phyloP scores from a whole-genome alignment of 2,329 filamentous ascomycete genomes.

The Ceratocystis cacaofunesta region DNA sequence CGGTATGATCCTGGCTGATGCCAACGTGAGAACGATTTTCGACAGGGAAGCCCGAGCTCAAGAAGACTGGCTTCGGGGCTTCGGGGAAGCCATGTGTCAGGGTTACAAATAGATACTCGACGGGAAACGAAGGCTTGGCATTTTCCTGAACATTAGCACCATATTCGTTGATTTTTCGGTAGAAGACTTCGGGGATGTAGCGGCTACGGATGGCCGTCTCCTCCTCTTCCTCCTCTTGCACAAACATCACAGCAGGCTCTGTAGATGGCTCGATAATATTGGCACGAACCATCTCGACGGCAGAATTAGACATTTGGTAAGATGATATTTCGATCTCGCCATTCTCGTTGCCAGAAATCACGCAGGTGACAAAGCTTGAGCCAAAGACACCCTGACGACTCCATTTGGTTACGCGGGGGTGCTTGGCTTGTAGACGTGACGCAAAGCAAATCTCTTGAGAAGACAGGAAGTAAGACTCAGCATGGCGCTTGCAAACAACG shows the following conservation, averaged over 20 bases:
- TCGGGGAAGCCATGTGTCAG: constrained; percentile 93
- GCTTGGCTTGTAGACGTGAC: constrained; percentile 69
- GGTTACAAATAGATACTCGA: constrained; percentile 91
- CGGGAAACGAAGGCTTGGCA: constrained; percentile 87
- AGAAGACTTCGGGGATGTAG: constrained; percentile 97
- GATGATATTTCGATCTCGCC: constrained; percentile 79
- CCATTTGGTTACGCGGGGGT: constrained; percentile 90
- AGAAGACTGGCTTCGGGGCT: constrained; percentile 62
- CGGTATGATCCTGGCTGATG: constrained; percentile 64
- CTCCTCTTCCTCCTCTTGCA: constrained; percentile 71
- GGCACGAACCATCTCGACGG: constrained; percentile 90
- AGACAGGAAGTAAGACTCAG: constrained; percentile 86
- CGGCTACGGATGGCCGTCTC: constrained; percentile 39
- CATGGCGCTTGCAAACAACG: constrained; percentile 87
- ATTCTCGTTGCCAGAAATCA: constrained; percentile 82
- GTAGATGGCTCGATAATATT: constrained; percentile 92
- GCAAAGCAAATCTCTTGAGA: constrained; percentile 87
- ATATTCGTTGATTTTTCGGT: constrained; percentile 89
- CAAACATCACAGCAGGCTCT: constrained; percentile 85
- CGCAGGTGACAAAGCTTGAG: constrained; percentile 92
- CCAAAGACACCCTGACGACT: constrained; percentile 88
- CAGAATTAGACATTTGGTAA: constrained; percentile 90
- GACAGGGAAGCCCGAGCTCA: constrained; percentile 60
- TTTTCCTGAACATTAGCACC: constrained; percentile 93
- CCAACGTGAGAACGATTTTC: constrained; percentile 84